These are phyloP conservation scores for Boletus edulis DNA, from an alignment of 768 basidiomycete species.

Conservation along the genomic window DNA sequence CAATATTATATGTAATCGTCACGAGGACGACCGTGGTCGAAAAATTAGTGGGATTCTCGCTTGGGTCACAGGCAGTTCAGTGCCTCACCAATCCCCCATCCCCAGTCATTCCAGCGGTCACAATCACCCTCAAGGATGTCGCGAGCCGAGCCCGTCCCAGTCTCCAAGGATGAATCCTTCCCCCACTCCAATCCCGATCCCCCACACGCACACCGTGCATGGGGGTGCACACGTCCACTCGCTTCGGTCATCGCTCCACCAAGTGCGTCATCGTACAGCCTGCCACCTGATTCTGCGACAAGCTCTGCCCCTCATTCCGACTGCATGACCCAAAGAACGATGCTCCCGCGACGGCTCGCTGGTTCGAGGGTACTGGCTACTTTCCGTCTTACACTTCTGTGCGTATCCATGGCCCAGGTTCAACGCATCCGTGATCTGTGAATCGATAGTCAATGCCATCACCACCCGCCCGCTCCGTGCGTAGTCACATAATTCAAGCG, in stretches of 20 bases:
- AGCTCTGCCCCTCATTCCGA: constrained; percentile 1
- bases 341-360: constrained; percentile 31
- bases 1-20: constrained; percentile 17
- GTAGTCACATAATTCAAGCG: constrained; percentile 9
- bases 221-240: constrained; percentile 32
- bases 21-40: constrained; percentile 23
- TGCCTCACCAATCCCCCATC: constrained; percentile 27
- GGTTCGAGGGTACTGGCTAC: constrained; percentile 16
- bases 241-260: constrained; percentile 37
- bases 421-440: constrained; percentile 15
- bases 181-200: constrained; percentile 35
- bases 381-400: constrained; percentile 30
- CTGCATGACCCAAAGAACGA: not conserved
- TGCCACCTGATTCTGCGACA: constrained; percentile 26
- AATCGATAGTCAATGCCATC: constrained; percentile 7
- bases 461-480: constrained; percentile 20
- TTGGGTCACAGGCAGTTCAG: constrained; percentile 29
- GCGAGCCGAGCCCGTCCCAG: constrained; percentile 26
- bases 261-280: constrained; percentile 21
- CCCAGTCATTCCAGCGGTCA: constrained; percentile 20
- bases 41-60: constrained; percentile 27
- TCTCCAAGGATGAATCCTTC: constrained; percentile 42
- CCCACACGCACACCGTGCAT: constrained; percentile 24
- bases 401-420: constrained; percentile 30
- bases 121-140: constrained; percentile 10